These are phyloP conservation scores for Termitomyces sp. DNA, from an alignment of 768 basidiomycete species.

Conservation along the genomic window DNA sequence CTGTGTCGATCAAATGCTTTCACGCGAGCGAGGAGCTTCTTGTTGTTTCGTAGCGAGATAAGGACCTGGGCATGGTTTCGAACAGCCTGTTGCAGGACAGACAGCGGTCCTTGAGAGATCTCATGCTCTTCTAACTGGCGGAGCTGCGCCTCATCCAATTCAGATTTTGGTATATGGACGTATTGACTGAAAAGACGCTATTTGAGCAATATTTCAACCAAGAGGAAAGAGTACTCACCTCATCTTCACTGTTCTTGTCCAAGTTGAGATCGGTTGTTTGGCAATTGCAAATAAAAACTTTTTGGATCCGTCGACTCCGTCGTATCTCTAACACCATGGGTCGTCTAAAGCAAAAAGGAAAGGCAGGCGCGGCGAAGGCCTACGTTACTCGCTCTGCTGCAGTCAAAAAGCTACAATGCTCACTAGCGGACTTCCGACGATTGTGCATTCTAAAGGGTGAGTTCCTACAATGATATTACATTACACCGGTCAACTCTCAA, in stretches of 20 bases:
- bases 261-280: conserved; percentile 24
- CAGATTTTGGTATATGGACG: conserved; percentile 93
- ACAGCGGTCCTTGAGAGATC: conserved; percentile 96
- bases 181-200: conserved; percentile 70
- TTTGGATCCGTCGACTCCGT: conserved; percentile 12
- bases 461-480: conserved; percentile 16
- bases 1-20: conserved; percentile 99
- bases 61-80: conserved; percentile 97
- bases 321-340: conserved; percentile 46
- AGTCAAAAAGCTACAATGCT: conserved; percentile 94
- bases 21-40: conserved; percentile 91
- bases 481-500: conserved; percentile 8
- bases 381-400: conserved; percentile 89
- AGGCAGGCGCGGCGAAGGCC: conserved; percentile 88
- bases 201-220: not conserved
- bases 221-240: conserved; percentile 25
- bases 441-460: conserved; percentile 96
- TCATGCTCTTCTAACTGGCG: conserved; percentile 97
- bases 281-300: conserved; percentile 31
- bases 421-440: conserved; percentile 93
- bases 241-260: conserved; percentile 21
- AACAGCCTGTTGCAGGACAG: conserved; percentile 95
- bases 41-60: conserved; percentile 96
- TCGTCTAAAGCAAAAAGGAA: conserved; percentile 77
- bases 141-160: conserved; percentile 95